phyloP scores from a whole-genome alignment of 257 asterid genomes.

The Solanum gracilifrons region DNA sequence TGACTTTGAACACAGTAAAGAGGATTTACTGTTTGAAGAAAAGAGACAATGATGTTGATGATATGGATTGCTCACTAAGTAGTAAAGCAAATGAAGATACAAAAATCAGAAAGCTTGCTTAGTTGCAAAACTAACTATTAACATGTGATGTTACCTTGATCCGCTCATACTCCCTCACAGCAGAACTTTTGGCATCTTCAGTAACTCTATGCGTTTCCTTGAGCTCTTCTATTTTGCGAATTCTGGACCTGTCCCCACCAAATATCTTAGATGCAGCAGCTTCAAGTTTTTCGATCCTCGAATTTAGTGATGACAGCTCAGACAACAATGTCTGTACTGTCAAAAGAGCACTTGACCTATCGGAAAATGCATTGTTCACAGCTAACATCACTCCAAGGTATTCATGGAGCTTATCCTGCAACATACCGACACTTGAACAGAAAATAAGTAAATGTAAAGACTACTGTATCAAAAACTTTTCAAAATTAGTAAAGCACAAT shows the following conservation, averaged over 20 bases:
- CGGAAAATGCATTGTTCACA: conserved; percentile 84
- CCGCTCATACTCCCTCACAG: conserved; percentile 61
- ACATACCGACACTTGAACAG: background rate
- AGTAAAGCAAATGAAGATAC: background rate
- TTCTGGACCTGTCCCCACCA: conserved; percentile 89
- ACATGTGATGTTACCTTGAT: conserved; percentile 50
- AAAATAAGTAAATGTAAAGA: background rate
- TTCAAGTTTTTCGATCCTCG: conserved; percentile 84
- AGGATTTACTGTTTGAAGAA: background rate
- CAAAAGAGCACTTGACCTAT: conserved; percentile 80
- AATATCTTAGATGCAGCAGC: conserved; percentile 89
- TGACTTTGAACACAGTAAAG: background rate
- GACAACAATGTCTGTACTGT: conserved; percentile 85
- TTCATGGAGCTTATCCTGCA: conserved; percentile 91
- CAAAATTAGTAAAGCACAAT: background rate
- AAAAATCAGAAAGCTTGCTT: background rate
- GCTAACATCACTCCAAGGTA: conserved; percentile 90
- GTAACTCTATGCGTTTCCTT: conserved; percentile 66
- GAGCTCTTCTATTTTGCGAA: conserved; percentile 83
- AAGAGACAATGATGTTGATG: background rate
- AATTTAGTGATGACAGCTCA: conserved; percentile 61
- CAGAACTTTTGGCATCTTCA: conserved; percentile 69
- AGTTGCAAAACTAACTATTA: conserved; percentile 4
- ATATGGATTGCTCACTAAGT: background rate
- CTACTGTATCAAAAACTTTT: background rate